Percentiles rank a stretch among this genome's conserved stretches.
These are phyloP conservation scores for Asparagopsis taxiformis DNA, from an alignment of 31 red algal genomes.

Conservation along the genomic window DNA sequence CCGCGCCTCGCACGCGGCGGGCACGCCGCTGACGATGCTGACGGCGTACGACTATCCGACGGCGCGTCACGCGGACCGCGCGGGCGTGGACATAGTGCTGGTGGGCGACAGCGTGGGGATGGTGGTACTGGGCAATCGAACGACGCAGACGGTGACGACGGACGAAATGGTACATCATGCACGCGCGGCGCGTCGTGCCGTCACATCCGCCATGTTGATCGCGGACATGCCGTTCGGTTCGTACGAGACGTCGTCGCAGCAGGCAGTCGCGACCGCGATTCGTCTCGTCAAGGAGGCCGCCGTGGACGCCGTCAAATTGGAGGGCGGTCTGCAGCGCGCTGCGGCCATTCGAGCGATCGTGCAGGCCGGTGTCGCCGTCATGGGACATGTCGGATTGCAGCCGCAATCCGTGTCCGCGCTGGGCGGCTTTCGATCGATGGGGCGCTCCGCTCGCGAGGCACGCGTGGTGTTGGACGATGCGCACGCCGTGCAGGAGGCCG, in stretches of 20 bases:
- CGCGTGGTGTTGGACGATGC: slow-evolving; percentile 65
- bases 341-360: slow-evolving; percentile 56
- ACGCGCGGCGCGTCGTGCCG: slow-evolving; percentile 71
- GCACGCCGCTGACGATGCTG: slow-evolving; percentile 79
- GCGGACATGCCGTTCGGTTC: slow-evolving; percentile 95
- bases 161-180: slow-evolving; percentile 96
- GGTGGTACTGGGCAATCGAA: slow-evolving; percentile 88
- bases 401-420: slow-evolving; percentile 79
- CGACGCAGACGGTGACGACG: slow-evolving; percentile 90
- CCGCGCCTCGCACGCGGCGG: slow-evolving; percentile 24
- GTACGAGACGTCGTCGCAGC: slow-evolving; percentile 56
- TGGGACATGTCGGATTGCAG: slow-evolving; percentile 94
- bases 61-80: slow-evolving; percentile 92
- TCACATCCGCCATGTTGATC: slow-evolving; percentile 64
- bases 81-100: slow-evolving; percentile 85
- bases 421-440: slow-evolving; percentile 86
- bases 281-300: slow-evolving; percentile 76
- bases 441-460: slow-evolving; percentile 67
- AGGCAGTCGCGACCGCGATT: slow-evolving; percentile 69
- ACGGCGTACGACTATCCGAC: slow-evolving; percentile 99
- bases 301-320: slow-evolving; percentile 91
- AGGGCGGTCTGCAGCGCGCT: slow-evolving; percentile 78
- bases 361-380: slow-evolving; percentile 92
- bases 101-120: slow-evolving; percentile 96
- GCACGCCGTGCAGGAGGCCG: slow-evolving; percentile 86